Percentiles rank a stretch among this genome's conserved stretches.
phyloP scores from a whole-genome alignment of 176 grass and related monocot genomes.

The Carex cristatella region DNA sequence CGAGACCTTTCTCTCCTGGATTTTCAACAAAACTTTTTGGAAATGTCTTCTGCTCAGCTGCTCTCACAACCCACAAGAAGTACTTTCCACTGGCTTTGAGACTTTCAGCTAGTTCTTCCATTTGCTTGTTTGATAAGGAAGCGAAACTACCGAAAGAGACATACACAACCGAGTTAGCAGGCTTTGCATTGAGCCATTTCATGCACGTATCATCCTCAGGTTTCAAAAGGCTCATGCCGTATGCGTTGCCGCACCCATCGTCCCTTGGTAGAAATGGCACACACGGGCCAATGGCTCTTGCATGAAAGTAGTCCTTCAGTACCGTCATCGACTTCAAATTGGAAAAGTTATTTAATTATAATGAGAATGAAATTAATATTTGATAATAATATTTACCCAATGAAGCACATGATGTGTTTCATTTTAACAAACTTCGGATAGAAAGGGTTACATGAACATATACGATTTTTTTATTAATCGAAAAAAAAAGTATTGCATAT shows the following conservation, averaged over 20 bases:
- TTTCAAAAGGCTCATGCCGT: constrained; percentile 3
- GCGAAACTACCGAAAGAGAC: constrained; percentile 58
- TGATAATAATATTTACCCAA: not conserved
- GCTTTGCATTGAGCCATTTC: constrained; percentile 25
- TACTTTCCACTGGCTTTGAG: constrained; percentile 22
- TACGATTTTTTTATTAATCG: too few relatives aligned
- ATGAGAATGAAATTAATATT: not conserved
- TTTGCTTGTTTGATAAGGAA: not conserved
- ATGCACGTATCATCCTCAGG: constrained; percentile 2
- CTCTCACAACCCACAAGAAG: constrained; percentile 70
- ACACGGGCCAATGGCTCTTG: constrained; percentile 41
- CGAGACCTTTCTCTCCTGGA: constrained; percentile 25
- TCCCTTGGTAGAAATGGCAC: constrained; percentile 25
- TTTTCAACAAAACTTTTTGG: constrained; percentile 17
- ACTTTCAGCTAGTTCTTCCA: constrained; percentile 35
- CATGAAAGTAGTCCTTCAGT: constrained; percentile 29
- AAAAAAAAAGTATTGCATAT: too few relatives aligned
- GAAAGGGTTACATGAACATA: not conserved
- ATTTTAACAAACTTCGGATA: not conserved
- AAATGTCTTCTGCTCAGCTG: constrained; percentile 23
- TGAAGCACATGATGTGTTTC: not conserved
- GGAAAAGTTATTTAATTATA: not conserved
- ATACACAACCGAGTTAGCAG: constrained; percentile 31
- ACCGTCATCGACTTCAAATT: constrained; percentile 27
- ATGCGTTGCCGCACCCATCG: not conserved